These are phyloP conservation scores for Rhytidiadelphus loreus DNA, from an alignment of 225 moss, liverwort and hornwort species.

Conservation along the genomic window DNA sequence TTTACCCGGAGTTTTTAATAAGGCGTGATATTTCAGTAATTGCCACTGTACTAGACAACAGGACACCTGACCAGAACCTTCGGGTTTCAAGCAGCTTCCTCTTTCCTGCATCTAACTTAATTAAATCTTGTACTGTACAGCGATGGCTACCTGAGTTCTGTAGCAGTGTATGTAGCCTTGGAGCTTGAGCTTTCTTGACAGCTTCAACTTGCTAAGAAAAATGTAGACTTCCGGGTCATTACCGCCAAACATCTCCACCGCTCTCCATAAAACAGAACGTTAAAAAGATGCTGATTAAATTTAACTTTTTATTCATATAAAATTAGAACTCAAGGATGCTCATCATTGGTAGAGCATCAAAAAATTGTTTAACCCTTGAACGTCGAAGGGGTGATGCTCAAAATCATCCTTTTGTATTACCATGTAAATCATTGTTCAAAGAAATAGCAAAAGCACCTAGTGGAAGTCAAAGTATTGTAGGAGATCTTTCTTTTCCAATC, in stretches of 20 bases:
- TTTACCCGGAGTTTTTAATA: no score
- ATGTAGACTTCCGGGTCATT: background rate
- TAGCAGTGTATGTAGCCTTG: background rate
- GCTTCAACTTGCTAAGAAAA: background rate
- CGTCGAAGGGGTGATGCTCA: no score
- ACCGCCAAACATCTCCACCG: background rate
- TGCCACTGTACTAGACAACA: background rate
- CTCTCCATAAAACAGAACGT: rapidly evolving
- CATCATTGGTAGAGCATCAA: background rate
- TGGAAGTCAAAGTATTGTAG: no score
- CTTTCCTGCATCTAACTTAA: background rate
- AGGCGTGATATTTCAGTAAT: background rate
- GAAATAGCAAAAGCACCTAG: no score
- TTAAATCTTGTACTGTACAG: background rate
- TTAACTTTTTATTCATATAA: background rate
- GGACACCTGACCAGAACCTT: background rate
- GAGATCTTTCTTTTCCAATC: no score
- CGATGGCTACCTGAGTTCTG: background rate
- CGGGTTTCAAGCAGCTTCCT: background rate
- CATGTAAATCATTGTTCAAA: no score
- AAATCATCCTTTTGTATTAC: no score
- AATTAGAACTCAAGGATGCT: background rate
- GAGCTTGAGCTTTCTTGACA: background rate
- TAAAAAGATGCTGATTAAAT: background rate
- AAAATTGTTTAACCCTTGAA: background rate